These are phyloP conservation scores for Xylariaceae sp. DNA, from an alignment of 2,329 filamentous ascomycete genomes.

Conservation along the genomic window DNA sequence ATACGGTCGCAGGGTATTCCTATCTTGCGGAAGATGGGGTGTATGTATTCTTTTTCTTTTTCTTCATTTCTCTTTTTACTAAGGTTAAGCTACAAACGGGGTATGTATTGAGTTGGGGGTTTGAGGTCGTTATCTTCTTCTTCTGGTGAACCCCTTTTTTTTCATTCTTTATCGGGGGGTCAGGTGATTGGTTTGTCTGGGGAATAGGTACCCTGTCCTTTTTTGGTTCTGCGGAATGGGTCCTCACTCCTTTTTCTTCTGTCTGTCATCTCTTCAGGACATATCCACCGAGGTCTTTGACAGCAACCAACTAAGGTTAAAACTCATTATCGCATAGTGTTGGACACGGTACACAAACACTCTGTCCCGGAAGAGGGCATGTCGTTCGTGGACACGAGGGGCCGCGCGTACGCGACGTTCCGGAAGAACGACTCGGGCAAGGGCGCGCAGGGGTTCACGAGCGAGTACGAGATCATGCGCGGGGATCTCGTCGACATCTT, in stretches of 20 bases:
- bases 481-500: slow-evolving; percentile 49
- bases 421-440: slow-evolving; percentile 36
- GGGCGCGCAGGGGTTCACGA: slow-evolving; percentile 41
- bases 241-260: too few relatives aligned
- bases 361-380: slow-evolving; percentile 44
- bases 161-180: too few relatives aligned
- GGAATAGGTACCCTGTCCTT: too few relatives aligned
- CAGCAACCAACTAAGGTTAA: too few relatives aligned
- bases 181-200: too few relatives aligned
- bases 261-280: too few relatives aligned
- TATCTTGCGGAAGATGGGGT: slow-evolving; percentile 35
- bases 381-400: slow-evolving; percentile 38
- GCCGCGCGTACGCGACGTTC: slow-evolving; percentile 36
- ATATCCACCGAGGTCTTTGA: too few relatives aligned
- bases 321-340: slow-evolving; percentile 18
- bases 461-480: slow-evolving; percentile 56
- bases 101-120: too few relatives aligned
- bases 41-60: slow-evolving; percentile 5
- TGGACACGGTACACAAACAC: slow-evolving; percentile 31
- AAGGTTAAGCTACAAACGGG: too few relatives aligned
- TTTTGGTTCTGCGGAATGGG: too few relatives aligned
- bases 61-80: neutral
- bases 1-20: slow-evolving; percentile 38
- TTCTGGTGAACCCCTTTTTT: too few relatives aligned
- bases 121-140: too few relatives aligned